A percentile compares a stretch with the other conserved stretches of the same genome.
Evolutionary conservation across 2,329 filamentous ascomycete species (phyloP).

Genomic region (Aquanectria penicillioides): DNA sequence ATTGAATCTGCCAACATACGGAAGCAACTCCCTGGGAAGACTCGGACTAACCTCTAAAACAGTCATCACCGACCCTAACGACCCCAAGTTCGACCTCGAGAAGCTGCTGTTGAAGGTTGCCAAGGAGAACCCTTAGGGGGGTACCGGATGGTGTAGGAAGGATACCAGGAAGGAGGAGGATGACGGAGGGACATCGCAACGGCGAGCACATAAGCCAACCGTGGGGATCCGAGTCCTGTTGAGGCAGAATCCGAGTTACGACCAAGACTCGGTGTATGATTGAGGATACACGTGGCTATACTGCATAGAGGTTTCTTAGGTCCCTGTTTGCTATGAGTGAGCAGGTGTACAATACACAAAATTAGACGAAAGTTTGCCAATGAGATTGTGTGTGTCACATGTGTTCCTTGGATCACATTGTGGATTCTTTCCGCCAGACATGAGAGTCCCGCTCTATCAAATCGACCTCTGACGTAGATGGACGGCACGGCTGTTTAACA

Average conservation of each 20-base stretch:
- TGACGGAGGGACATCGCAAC: slow-evolving; percentile 30
- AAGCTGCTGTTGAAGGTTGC: slow-evolving; percentile 76
- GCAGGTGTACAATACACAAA: slow-evolving; percentile 65
- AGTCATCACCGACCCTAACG: slow-evolving; percentile 71
- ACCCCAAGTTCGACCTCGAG: slow-evolving; percentile 95
- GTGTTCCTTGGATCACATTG: slow-evolving; percentile 9
- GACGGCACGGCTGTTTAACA: background rate
- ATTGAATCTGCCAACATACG: background rate
- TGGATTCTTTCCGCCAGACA: slow-evolving; percentile 2
- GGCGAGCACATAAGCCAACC: slow-evolving; percentile 39
- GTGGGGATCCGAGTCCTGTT: slow-evolving; percentile 36
- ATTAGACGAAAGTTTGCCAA: slow-evolving; percentile 54
- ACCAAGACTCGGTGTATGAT: slow-evolving; percentile 50
- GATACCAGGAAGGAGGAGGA: slow-evolving; percentile 44
- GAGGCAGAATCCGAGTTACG: slow-evolving; percentile 43
- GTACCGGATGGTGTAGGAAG: slow-evolving; percentile 21
- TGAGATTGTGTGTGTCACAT: slow-evolving; percentile 28
- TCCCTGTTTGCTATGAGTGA: slow-evolving; percentile 55
- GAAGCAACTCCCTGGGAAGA: background rate
- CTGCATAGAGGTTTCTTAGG: slow-evolving; percentile 62
- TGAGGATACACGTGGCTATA: slow-evolving; percentile 53
- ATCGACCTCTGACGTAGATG: background rate
- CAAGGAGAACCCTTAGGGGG: slow-evolving; percentile 60
- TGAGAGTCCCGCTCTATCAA: background rate
- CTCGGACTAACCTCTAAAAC: slow-evolving; percentile 32